Evolutionary conservation across 306 rosid species (phyloP).

Genomic region (Betula pendula): DNA sequence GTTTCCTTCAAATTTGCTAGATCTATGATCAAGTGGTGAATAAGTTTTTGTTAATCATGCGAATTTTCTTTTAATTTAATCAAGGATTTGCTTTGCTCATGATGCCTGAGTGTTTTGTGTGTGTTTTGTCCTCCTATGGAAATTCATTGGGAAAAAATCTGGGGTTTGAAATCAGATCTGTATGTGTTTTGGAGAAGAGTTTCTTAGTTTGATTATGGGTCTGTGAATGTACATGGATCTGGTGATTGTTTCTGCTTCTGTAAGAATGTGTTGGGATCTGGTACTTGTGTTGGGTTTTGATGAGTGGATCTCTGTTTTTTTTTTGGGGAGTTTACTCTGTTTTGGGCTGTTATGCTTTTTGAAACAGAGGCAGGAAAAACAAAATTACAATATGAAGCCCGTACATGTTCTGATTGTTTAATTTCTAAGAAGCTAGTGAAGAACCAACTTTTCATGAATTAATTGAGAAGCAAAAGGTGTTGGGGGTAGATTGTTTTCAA

Average conservation of each 20-base stretch:
- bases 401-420: slow-evolving; percentile 1
- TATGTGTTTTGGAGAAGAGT: background rate
- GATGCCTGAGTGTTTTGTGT: slow-evolving; percentile 29
- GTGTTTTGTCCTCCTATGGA: too few relatives aligned
- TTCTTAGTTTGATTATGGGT: slow-evolving; percentile 6
- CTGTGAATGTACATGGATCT: slow-evolving; percentile 27
- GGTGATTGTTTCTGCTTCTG: slow-evolving; percentile 9
- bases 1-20: slow-evolving; percentile 37
- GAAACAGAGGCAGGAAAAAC: slow-evolving; percentile 1
- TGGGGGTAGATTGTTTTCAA: background rate
- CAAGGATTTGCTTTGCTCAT: background rate
- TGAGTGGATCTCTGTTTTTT: slow-evolving; percentile 9
- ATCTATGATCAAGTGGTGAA: slow-evolving; percentile 36
- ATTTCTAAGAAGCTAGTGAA: background rate
- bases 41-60: background rate
- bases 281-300: background rate
- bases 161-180: slow-evolving; percentile 38
- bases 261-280: slow-evolving; percentile 23
- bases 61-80: slow-evolving; percentile 1
- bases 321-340: background rate
- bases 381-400: background rate
- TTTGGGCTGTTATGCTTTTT: background rate
- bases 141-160: background rate
- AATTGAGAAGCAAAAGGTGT: too few relatives aligned
- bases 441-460: background rate